A percentile compares a stretch with the other conserved stretches of the same genome.
phyloP scores from a whole-genome alignment of 2,329 filamentous ascomycete genomes.

The Xylariaceae sp. region DNA sequence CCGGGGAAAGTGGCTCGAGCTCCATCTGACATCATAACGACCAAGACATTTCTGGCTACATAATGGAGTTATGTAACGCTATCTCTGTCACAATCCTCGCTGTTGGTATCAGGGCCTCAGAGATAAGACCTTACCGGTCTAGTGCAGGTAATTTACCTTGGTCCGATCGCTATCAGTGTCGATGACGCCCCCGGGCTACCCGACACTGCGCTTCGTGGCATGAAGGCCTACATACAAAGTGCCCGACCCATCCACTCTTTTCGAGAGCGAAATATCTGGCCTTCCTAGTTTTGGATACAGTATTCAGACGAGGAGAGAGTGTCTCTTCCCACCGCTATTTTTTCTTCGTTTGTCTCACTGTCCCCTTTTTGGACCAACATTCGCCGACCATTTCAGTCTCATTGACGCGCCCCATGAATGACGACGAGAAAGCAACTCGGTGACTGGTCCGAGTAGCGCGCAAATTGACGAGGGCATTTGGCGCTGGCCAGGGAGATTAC shows the following conservation, averaged over 20 bases:
- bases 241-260: background rate
- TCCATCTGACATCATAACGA: too few relatives aligned
- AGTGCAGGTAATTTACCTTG: background rate
- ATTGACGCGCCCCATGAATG: background rate
- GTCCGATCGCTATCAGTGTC: too few relatives aligned
- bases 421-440: background rate
- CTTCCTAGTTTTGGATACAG: background rate
- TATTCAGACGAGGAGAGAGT: background rate
- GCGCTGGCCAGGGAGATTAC: background rate
- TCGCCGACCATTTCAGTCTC: too few relatives aligned
- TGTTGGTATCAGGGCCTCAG: background rate
- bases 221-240: too few relatives aligned
- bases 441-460: background rate
- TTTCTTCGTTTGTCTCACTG: background rate
- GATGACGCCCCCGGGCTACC: too few relatives aligned
- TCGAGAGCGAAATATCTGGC: background rate
- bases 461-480: background rate
- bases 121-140: background rate
- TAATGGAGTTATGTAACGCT: background rate
- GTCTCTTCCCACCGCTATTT: background rate
- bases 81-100: background rate
- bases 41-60: background rate
- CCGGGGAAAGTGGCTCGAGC: too few relatives aligned
- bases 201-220: too few relatives aligned
- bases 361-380: background rate